Evolutionary conservation across 768 basidiomycete genomes (phyloP).

Genomic region (Agaricus sinodeliciosus): DNA sequence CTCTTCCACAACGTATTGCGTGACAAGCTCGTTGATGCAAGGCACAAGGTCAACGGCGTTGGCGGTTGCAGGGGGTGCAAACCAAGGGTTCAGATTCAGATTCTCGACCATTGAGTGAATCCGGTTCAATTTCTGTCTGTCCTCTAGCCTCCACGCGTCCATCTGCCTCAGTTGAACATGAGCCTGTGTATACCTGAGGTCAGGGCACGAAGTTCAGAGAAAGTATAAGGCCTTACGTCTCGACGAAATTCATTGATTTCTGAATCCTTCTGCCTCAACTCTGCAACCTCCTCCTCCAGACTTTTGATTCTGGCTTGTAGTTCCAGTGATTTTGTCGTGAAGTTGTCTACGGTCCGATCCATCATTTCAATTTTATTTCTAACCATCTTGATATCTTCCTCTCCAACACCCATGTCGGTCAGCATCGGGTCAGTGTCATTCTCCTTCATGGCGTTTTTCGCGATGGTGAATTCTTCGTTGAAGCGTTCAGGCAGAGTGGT

Average conservation of each 20-base stretch:
- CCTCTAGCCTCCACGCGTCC: constrained; percentile 8
- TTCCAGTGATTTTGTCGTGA: constrained; percentile 6
- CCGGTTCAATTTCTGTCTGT: constrained; percentile 14
- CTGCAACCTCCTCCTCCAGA: constrained; percentile 19
- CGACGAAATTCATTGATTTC: constrained; percentile 28
- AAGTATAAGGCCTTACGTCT: constrained; percentile 11
- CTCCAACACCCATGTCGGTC: not conserved
- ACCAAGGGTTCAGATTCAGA: not conserved
- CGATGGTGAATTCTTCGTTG: not conserved
- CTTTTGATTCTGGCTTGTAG: constrained; percentile 16
- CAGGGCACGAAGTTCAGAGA: not conserved
- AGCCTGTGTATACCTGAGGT: not conserved
- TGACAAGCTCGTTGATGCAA: constrained; percentile 6
- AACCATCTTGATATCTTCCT: not conserved
- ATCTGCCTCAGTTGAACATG: constrained; percentile 2
- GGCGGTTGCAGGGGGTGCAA: constrained; percentile 1
- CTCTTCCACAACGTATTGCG: constrained; percentile 16
- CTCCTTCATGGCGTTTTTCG: constrained; percentile 4
- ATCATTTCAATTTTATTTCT: constrained; percentile 1
- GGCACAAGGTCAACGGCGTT: constrained; percentile 14
- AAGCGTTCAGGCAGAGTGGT: not conserved
- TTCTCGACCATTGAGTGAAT: constrained; percentile 14
- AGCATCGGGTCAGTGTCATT: not conserved
- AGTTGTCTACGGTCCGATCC: not conserved
- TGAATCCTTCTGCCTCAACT: constrained; percentile 30